Percentiles rank a stretch among this genome's conserved stretches.
These are phyloP conservation scores for Trametes cinnabarina DNA, from an alignment of 768 basidiomycete genomes.

Conservation along the genomic window DNA sequence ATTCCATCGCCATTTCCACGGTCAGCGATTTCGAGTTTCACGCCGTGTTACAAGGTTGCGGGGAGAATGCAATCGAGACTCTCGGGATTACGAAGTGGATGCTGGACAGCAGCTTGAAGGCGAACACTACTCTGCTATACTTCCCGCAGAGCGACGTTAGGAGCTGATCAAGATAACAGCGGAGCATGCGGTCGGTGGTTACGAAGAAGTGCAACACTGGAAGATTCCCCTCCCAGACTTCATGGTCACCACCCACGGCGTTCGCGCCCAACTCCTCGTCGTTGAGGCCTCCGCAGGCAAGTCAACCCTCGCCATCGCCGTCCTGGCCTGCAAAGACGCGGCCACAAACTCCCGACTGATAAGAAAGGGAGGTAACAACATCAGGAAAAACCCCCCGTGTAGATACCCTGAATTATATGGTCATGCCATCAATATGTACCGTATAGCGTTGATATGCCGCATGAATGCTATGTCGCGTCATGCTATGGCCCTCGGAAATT, in stretches of 20 bases:
- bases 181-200: not conserved
- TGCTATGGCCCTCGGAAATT: not conserved
- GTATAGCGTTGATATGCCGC: not conserved
- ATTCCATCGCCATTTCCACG: too few species aligned
- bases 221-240: conserved; percentile 11
- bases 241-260: conserved; percentile 8
- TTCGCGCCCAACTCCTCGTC: conserved; percentile 9
- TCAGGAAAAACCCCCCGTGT: not conserved
- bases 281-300: not conserved
- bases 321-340: conserved; percentile 10
- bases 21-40: too few species aligned
- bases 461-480: not conserved
- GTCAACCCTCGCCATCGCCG: conserved; percentile 7
- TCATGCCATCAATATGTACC: not conserved
- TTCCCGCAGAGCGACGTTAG: too few species aligned
- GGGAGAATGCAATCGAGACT: not conserved
- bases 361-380: too few species aligned
- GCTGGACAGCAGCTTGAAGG: not conserved
- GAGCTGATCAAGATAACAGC: not conserved
- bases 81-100: not conserved
- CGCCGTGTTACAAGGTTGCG: too few species aligned
- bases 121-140: too few species aligned
- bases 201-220: not conserved
- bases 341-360: not conserved
- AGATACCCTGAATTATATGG: not conserved